A percentile compares a stretch with the other conserved stretches of the same genome.
These are phyloP conservation scores for Phlebopus sp. DNA, from an alignment of 1,284 basidiomycete species.

Conservation along the genomic window DNA sequence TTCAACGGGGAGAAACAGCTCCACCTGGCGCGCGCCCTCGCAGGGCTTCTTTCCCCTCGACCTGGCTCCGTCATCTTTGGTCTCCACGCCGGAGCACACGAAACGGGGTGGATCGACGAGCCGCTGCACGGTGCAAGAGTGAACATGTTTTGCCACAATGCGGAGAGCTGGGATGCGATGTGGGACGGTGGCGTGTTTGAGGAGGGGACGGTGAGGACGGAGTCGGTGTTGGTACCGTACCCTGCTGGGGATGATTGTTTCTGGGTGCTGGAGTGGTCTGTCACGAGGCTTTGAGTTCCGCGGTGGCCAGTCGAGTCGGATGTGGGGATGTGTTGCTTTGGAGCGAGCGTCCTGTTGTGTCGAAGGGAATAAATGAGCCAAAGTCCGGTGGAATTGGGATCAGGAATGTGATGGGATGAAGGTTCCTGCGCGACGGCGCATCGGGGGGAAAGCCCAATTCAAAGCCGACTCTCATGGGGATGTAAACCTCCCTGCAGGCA, in stretches of 20 bases:
- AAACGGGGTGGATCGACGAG: not conserved
- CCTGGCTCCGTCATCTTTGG: conserved; percentile 22
- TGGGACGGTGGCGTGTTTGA: conserved; percentile 10
- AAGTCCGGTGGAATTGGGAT: too few species aligned
- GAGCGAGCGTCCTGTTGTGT: too few species aligned
- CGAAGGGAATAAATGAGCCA: too few species aligned
- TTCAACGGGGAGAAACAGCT: conserved; percentile 19
- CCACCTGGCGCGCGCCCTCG: conserved; percentile 19
- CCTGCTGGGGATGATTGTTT: too few species aligned
- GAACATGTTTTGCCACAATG: conserved; percentile 6
- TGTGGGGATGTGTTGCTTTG: too few species aligned
- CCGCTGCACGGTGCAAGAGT: not conserved
- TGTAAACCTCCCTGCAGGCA: too few species aligned
- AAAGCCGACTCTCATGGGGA: too few species aligned
- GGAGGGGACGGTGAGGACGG: conserved; percentile 7
- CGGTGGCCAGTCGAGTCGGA: too few species aligned
- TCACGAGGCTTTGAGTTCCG: not conserved
- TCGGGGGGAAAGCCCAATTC: too few species aligned
- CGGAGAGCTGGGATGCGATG: conserved; percentile 5
- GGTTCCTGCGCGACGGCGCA: too few species aligned
- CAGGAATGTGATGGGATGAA: too few species aligned
- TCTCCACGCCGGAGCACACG: not conserved
- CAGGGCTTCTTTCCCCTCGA: conserved; percentile 23
- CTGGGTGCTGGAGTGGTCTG: not conserved
- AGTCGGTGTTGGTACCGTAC: not conserved